phyloP scores from a whole-genome alignment of 768 basidiomycete genomes.

The Megacollybia marginata region DNA sequence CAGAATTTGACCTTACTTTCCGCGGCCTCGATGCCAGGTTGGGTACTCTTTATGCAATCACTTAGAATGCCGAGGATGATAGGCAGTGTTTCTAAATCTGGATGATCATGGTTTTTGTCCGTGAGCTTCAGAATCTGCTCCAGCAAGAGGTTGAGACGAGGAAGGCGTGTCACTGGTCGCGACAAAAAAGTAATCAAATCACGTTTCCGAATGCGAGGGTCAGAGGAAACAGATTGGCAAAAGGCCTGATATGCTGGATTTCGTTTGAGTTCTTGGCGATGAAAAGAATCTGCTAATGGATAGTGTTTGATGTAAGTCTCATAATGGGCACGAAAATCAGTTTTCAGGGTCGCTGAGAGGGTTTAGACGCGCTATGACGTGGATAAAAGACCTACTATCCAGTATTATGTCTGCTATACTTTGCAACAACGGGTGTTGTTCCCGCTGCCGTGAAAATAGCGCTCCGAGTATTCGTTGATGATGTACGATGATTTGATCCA shows the following conservation, averaged over 20 bases:
- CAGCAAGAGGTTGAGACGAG: slow-evolving; percentile 68
- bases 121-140: slow-evolving; percentile 64
- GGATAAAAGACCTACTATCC: slow-evolving; percentile 42
- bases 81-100: slow-evolving; percentile 72
- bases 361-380: neutral
- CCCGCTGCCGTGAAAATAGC: slow-evolving; percentile 74
- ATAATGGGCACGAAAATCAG: slow-evolving; percentile 56
- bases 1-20: slow-evolving; percentile 87
- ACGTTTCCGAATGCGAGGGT: slow-evolving; percentile 64
- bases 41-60: slow-evolving; percentile 74
- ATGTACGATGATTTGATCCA: slow-evolving; percentile 56
- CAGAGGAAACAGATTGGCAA: slow-evolving; percentile 50
- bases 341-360: slow-evolving; percentile 30
- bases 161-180: slow-evolving; percentile 83
- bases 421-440: slow-evolving; percentile 78
- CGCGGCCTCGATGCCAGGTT: slow-evolving; percentile 88
- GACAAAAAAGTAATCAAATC: slow-evolving; percentile 80
- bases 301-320: slow-evolving; percentile 86
- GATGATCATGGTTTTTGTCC: slow-evolving; percentile 58
- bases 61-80: slow-evolving; percentile 61
- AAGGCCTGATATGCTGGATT: slow-evolving; percentile 66
- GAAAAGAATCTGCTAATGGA: slow-evolving; percentile 75
- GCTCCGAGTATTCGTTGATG: slow-evolving; percentile 64
- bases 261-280: slow-evolving; percentile 65
- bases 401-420: slow-evolving; percentile 83